phyloP scores from a whole-genome alignment of 2,329 filamentous ascomycete genomes.

The Leptoxyphium fumago region DNA sequence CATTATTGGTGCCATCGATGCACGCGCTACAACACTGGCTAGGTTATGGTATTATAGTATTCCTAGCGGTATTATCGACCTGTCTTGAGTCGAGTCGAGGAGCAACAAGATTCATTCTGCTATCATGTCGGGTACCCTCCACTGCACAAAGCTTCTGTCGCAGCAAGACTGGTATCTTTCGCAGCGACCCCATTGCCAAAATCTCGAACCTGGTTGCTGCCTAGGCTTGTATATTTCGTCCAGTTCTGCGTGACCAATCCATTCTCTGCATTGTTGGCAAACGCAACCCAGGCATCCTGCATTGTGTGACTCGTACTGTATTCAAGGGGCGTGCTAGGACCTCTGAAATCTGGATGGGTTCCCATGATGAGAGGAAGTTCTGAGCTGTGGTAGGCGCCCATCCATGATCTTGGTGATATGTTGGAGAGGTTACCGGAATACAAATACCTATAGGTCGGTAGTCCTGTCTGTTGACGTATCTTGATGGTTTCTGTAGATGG shows the following conservation, averaged over 20 bases:
- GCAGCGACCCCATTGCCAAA: conserved; percentile 16
- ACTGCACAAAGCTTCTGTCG: conserved; percentile 12
- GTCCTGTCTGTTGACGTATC: conserved; percentile 14
- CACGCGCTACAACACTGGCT: too few species aligned
- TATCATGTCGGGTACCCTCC: not conserved
- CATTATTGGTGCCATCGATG: too few species aligned
- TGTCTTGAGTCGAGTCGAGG: too few species aligned
- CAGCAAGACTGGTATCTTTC: conserved; percentile 12
- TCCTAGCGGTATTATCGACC: too few species aligned
- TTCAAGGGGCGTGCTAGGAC: conserved; percentile 10
- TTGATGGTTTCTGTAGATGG: conserved; percentile 15
- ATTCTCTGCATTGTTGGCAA: conserved; percentile 18
- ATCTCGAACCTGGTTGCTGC: conserved; percentile 9
- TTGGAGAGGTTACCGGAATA: conserved; percentile 30
- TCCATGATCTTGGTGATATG: conserved; percentile 24
- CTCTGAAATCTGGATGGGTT: conserved; percentile 20
- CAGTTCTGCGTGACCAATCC: conserved; percentile 13
- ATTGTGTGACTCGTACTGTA: conserved; percentile 17
- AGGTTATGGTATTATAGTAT: too few species aligned
- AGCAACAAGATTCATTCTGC: too few species aligned
- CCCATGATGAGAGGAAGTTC: conserved; percentile 27
- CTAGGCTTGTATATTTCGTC: conserved; percentile 9
- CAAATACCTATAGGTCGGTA: conserved; percentile 26
- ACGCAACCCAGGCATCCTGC: conserved; percentile 18
- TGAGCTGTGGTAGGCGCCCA: conserved; percentile 28